Percentiles rank a stretch among this genome's conserved stretches.
Evolutionary conservation across 192 early-diverging fungal species (phyloP).

Genomic region (Backusella parvicylindrica): DNA sequence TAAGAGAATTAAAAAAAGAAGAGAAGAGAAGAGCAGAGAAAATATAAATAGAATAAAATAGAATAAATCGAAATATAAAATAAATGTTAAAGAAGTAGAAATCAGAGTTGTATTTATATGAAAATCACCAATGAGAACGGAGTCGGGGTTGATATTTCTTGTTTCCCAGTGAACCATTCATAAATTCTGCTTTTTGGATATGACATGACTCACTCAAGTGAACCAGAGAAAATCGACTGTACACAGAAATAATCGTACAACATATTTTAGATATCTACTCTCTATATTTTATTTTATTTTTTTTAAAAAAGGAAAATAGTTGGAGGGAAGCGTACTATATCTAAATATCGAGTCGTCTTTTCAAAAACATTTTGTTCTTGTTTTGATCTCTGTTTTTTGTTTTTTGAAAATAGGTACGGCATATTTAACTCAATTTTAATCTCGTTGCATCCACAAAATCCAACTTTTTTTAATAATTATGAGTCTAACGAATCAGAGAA

Average conservation of each 20-base stretch:
- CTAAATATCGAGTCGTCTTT: neutral
- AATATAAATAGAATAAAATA: neutral
- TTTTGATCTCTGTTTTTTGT: neutral
- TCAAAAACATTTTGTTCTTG: neutral
- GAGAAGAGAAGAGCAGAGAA: neutral
- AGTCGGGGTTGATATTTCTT: slow-evolving; percentile 1
- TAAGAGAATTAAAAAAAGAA: neutral
- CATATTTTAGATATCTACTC: neutral
- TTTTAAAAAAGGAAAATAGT: neutral
- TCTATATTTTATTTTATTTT: neutral
- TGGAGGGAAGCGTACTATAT: neutral
- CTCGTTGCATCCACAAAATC: neutral
- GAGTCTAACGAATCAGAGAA: neutral
- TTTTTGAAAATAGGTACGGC: neutral
- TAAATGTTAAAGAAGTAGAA: neutral
- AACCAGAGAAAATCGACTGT: neutral
- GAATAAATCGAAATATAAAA: too few relatives aligned
- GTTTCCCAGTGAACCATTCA: neutral
- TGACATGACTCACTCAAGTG: slow-evolving; percentile 5
- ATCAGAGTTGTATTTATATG: neutral
- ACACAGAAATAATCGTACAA: neutral
- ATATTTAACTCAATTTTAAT: neutral
- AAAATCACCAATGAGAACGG: neutral
- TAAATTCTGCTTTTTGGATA: slow-evolving; percentile 1
- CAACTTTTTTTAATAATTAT: neutral